Percentiles rank a stretch among this genome's conserved stretches.
These are phyloP conservation scores for Groenewaldozyma sp. DNA, from an alignment of 1,139 yeast species.

Conservation along the genomic window DNA sequence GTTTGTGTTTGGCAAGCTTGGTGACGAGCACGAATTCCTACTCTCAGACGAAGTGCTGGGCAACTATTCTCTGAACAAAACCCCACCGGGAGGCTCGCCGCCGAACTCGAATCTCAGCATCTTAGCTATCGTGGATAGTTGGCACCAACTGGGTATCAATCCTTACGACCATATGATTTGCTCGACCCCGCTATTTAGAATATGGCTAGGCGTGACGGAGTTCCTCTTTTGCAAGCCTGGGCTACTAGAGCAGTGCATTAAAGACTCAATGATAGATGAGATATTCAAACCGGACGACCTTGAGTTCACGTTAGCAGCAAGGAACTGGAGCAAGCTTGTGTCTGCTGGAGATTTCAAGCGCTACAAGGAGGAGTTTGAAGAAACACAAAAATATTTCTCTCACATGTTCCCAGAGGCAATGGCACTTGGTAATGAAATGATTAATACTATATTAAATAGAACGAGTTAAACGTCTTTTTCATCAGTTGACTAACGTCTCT, in stretches of 20 bases:
- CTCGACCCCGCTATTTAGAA: constrained; percentile 86
- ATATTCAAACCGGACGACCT: constrained; percentile 77
- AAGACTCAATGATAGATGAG: constrained; percentile 57
- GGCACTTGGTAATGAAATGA: constrained; percentile 91
- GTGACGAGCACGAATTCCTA: constrained; percentile 46
- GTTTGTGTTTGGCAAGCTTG: constrained; percentile 63
- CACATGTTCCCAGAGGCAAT: constrained; percentile 89
- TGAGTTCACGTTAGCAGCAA: constrained; percentile 40
- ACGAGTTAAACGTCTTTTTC: constrained; percentile 5
- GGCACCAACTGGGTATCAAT: constrained; percentile 74
- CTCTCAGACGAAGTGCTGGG: constrained; percentile 75
- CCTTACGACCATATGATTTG: constrained; percentile 97
- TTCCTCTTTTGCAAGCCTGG: constrained; percentile 81
- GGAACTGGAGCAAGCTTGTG: constrained; percentile 72
- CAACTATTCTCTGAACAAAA: constrained; percentile 66
- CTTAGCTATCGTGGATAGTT: constrained; percentile 86
- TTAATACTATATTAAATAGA: constrained; percentile 55
- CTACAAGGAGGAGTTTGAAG: constrained; percentile 64
- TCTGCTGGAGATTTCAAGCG: constrained; percentile 65
- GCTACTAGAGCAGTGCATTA: constrained; percentile 66
- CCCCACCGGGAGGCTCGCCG: constrained; percentile 59
- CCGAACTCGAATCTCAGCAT: constrained; percentile 87
- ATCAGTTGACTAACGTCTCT: constrained; percentile 83
- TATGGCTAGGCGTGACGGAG: constrained; percentile 89
- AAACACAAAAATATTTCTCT: constrained; percentile 68